A percentile compares a stretch with the other conserved stretches of the same genome.
Conservation (phyloP, 805 yeast species). For the Metschnikowia sp. region DNA sequence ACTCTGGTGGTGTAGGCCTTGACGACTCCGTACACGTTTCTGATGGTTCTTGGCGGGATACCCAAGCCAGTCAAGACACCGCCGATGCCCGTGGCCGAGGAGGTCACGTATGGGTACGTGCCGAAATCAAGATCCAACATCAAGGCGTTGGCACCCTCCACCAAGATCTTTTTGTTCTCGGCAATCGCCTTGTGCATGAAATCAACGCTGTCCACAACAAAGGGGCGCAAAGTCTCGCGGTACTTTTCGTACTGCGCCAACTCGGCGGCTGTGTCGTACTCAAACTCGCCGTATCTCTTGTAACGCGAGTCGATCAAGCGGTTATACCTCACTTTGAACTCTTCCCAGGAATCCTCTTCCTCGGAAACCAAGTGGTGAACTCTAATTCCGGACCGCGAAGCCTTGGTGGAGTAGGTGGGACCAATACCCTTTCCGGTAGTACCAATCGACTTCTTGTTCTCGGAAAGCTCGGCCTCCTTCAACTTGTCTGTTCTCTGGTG, state of each 20-base stretch:
- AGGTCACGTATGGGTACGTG: constrained; percentile 96
- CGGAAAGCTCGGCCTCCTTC: constrained; percentile 85
- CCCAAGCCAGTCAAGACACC: constrained; percentile 98
- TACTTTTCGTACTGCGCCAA: constrained; percentile 70
- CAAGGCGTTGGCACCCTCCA: constrained; percentile 97
- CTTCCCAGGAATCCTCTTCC: constrained; percentile 90
- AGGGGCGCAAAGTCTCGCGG: constrained; percentile 76
- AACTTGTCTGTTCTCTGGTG: constrained; percentile 96
- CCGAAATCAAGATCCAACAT: constrained; percentile 98
- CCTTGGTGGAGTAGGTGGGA: constrained; percentile 96
- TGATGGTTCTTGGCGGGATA: constrained; percentile 82
- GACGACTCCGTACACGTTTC: constrained; percentile 88
- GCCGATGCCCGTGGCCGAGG: constrained; percentile 94
- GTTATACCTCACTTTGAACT: constrained; percentile 73
- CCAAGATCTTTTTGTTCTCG: constrained; percentile 77
- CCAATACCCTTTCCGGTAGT: constrained; percentile 99
- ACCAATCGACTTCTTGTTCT: constrained; percentile 83
- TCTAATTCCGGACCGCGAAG: constrained; percentile 93
- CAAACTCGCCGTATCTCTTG: constrained; percentile 91
- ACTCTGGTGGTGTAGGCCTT: constrained; percentile 98
- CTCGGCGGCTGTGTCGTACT: constrained; percentile 79
- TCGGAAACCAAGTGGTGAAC: constrained; percentile 92
- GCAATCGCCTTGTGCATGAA: constrained; percentile 77
- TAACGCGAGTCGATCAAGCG: constrained; percentile 77
- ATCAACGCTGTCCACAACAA: constrained; percentile 88